Percentiles rank a stretch among this genome's conserved stretches.
Evolutionary conservation across 163 green algal genomes (phyloP).

Genomic region (Chlorella variabilis): DNA sequence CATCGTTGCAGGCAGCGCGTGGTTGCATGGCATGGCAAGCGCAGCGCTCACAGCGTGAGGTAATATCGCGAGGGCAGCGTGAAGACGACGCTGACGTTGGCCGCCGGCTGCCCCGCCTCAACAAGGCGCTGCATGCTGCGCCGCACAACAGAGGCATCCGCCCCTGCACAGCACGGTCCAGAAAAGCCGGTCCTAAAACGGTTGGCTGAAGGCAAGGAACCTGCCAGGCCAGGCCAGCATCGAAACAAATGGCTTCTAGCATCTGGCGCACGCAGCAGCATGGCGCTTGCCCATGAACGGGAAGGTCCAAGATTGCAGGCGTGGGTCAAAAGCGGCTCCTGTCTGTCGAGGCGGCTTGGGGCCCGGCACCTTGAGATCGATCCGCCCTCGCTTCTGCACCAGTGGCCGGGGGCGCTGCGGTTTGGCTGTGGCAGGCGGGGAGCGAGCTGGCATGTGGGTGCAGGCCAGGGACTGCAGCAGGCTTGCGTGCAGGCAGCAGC

Average conservation of each 20-base stretch:
- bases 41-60: slow-evolving; percentile 18
- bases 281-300: slow-evolving; percentile 65
- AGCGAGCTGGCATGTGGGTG: no score
- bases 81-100: slow-evolving; percentile 74
- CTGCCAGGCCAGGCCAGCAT: no score
- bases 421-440: no score
- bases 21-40: no score
- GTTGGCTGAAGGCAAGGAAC: not conserved
- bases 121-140: slow-evolving; percentile 58
- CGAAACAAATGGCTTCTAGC: no score
- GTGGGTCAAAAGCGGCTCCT: slow-evolving; percentile 25
- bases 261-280: no score
- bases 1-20: no score
- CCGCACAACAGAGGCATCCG: slow-evolving; percentile 75
- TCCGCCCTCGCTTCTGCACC: not conserved
- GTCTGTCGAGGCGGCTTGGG: slow-evolving; percentile 38
- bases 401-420: no score
- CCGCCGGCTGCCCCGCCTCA: slow-evolving; percentile 43
- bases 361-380: slow-evolving; percentile 37
- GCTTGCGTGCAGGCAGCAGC: no score
- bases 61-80: slow-evolving; percentile 46
- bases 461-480: no score
- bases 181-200: not conserved
- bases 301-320: slow-evolving; percentile 34
- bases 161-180: slow-evolving; percentile 45